These are phyloP conservation scores for Striga asiatica DNA, from an alignment of 257 asterid species.

Conservation along the genomic window DNA sequence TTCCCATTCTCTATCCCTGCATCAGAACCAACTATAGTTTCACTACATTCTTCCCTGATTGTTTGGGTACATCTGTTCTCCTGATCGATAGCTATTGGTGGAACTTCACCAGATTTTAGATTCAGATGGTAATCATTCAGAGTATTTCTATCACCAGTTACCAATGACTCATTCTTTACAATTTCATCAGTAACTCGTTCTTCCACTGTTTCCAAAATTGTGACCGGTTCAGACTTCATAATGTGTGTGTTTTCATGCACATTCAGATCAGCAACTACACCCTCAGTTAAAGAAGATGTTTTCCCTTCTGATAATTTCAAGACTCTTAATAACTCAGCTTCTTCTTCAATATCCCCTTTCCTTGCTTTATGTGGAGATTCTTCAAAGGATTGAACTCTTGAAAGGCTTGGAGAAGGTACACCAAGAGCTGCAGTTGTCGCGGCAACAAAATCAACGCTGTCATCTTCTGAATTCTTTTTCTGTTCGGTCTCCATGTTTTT, in stretches of 20 bases:
- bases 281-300: conserved; percentile 21
- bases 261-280: conserved; percentile 22
- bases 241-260: conserved; percentile 20
- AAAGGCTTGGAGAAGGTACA: conserved; percentile 88
- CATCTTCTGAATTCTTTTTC: conserved; percentile 43
- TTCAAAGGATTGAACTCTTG: conserved; percentile 69
- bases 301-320: conserved; percentile 55
- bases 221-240: conserved; percentile 23
- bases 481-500: conserved; percentile 34
- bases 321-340: conserved; percentile 49
- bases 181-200: conserved; percentile 15
- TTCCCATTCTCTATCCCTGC: conserved; percentile 19
- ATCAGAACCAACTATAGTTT: conserved; percentile 18
- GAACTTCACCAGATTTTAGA: conserved; percentile 24
- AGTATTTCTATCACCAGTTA: conserved; percentile 16
- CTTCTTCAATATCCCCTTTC: conserved; percentile 85
- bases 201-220: conserved; percentile 21
- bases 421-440: conserved; percentile 95
- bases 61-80: conserved; percentile 17
- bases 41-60: conserved; percentile 23
- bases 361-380: conserved; percentile 46
- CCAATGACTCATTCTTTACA: conserved; percentile 19
- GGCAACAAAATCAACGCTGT: conserved; percentile 84
- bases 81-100: conserved; percentile 24
- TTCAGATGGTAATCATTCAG: conserved; percentile 16